Percentiles rank a stretch among this genome's conserved stretches.
phyloP scores from a whole-genome alignment of 257 asterid genomes.

The Verbena officinalis region DNA sequence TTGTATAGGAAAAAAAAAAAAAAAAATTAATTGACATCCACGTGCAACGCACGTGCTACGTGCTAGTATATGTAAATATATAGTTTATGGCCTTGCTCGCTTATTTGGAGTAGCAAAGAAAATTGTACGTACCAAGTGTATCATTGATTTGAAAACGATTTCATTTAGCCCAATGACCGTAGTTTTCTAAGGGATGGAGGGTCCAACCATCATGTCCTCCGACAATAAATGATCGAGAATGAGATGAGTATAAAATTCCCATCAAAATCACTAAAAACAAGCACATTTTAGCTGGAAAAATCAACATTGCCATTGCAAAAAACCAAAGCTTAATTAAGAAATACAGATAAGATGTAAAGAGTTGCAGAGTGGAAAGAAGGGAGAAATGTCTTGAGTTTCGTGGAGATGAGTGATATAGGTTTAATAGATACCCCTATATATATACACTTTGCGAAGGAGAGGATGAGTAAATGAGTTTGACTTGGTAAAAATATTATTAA shows the following conservation, averaged over 20 bases:
- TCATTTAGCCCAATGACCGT: constrained; percentile 41
- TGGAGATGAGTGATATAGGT: neutral
- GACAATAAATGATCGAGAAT: constrained; percentile 40
- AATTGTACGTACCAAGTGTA: constrained; percentile 28
- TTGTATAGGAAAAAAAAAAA: too few species aligned
- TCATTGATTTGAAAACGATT: constrained; percentile 48
- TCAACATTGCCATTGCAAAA: constrained; percentile 19
- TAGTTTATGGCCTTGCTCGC: too few species aligned
- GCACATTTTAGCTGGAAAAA: constrained; percentile 14
- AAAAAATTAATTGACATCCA: too few species aligned
- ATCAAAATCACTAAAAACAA: constrained; percentile 31
- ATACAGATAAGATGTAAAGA: too few species aligned
- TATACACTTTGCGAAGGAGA: neutral
- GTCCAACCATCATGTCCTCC: constrained; percentile 55
- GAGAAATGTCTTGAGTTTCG: neutral
- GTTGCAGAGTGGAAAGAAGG: neutral
- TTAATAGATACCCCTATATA: neutral
- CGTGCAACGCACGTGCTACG: too few species aligned
- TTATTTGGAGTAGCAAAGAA: too few species aligned
- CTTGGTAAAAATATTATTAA: neutral
- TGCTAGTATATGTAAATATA: too few species aligned
- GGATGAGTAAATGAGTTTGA: neutral
- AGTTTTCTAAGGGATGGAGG: constrained; percentile 35
- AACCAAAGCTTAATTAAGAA: neutral
- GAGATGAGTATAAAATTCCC: constrained; percentile 29